Evolutionary conservation across 2,329 filamentous ascomycete genomes (phyloP), one percentile per base, ranked within the genome.

Genomic region (Fusarium subglutinans): DNA sequence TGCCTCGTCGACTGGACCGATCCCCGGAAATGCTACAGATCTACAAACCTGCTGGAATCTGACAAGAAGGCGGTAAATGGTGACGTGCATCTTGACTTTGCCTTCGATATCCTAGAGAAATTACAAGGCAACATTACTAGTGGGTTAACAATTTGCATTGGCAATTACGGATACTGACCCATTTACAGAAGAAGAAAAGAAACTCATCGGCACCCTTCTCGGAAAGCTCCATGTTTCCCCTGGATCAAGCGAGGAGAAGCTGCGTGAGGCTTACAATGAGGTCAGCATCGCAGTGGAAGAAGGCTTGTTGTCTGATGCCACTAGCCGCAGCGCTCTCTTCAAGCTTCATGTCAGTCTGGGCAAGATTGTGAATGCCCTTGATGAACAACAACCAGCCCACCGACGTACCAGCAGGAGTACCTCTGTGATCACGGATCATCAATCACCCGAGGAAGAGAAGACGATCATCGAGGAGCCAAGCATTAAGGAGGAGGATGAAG

Each of bases 1-100:
- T 96, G 95, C 78, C 85, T 98, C 13, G 90, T 95, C 2, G 96
- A 98, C 81, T 98, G 96, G 96, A 98, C 96, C 1, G 96, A 98
- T 81, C 95, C 95, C 43, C 88, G 96, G 56, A 95, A 97, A 81
- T 94, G 85, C 84, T 93, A 84, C 83, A 88, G 81, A 64, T 87
- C 84, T 73, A 85, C 83, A 9, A 76, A 83, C 3, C 78, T 87
- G 3, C 83, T 85, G 66, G 89, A 93, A 55, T 86, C 85, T 3
- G 87, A 89, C 60, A 91, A 89, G 82, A 91, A 88, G 84, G 86
- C 85, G 58, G 88, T 93, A 22, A 92, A 93, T 72, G 92, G 92
- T 14, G 92, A 95, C 80, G 91, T 96, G 7, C 96, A 98, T 79
- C 86, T 97, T 5, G 88, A 93, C 17, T 88, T 98, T 71, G 94